A percentile compares a stretch with the other conserved stretches of the same genome.
These are phyloP conservation scores for Mikania micrantha DNA, from an alignment of 129 eudicot species.

Conservation along the genomic window DNA sequence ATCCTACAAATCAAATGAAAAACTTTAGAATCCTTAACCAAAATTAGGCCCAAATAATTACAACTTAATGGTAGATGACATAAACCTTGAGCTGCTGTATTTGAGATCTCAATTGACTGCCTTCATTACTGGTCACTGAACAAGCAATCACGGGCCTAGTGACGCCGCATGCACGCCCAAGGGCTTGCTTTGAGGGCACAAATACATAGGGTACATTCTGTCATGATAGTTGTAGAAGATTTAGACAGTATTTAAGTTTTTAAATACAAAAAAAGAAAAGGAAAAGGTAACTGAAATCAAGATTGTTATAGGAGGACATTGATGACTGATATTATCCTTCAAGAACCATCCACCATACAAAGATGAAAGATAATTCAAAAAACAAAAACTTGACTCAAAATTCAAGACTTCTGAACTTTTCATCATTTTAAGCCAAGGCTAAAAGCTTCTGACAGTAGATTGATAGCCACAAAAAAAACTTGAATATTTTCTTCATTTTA, in stretches of 20 bases:
- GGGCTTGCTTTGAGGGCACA: slow-evolving; percentile 87
- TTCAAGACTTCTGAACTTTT: background rate
- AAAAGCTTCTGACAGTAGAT: background rate
- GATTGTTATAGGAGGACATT: background rate
- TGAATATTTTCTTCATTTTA: background rate
- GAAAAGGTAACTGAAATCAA: background rate
- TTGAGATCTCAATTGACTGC: slow-evolving; percentile 81
- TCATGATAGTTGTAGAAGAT: background rate
- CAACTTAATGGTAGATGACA: background rate
- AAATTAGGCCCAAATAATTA: background rate
- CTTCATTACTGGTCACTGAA: slow-evolving; percentile 83
- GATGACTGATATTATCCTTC: background rate
- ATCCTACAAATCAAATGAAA: slow-evolving; percentile 38
- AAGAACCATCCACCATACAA: too few relatives aligned
- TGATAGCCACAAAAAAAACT: background rate
- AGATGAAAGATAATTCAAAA: background rate
- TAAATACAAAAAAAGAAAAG: background rate
- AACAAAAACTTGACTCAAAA: background rate
- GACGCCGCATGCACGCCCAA: slow-evolving; percentile 88
- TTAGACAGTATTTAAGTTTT: background rate
- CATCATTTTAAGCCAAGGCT: background rate
- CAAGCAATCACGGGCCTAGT: slow-evolving; percentile 85
- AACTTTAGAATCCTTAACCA: background rate
- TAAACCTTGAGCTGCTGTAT: slow-evolving; percentile 73
- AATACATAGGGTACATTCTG: slow-evolving; percentile 91